phyloP scores from a whole-genome alignment of 257 asterid genomes.

The Phtheirospermum japonicum region DNA sequence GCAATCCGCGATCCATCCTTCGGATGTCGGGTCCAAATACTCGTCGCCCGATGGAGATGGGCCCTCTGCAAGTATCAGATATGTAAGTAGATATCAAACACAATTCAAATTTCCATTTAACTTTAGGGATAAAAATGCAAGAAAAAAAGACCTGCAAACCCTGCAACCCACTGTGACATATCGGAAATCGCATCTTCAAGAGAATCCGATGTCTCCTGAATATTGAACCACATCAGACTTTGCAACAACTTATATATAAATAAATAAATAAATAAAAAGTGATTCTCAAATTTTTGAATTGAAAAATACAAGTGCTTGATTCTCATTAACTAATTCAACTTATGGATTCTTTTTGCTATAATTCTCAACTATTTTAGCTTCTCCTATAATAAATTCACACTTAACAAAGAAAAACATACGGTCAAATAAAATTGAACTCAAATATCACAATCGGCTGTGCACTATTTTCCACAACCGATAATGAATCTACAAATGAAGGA shows the following conservation, averaged over 20 bases:
- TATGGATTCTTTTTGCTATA: no score
- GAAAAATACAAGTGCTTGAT: no score
- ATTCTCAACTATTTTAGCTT: no score
- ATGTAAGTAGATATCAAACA: background rate
- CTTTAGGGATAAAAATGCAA: background rate
- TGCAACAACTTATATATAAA: background rate
- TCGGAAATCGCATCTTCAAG: constrained; percentile 45
- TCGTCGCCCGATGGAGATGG: constrained; percentile 38
- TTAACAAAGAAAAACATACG: no score
- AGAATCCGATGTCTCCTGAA: constrained; percentile 55
- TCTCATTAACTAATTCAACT: no score
- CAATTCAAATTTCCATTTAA: no score
- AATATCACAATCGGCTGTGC: no score
- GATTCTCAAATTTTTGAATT: background rate
- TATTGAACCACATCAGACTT: constrained; percentile 12
- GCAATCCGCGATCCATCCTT: constrained; percentile 88
- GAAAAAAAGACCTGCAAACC: constrained; percentile 54
- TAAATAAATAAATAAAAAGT: background rate
- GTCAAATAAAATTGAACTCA: no score
- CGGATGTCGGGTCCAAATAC: constrained; percentile 68
- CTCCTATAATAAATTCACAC: no score
- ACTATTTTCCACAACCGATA: no score
- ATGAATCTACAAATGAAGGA: no score
- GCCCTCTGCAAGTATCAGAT: constrained; percentile 25
- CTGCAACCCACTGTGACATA: constrained; percentile 61